phyloP scores from a whole-genome alignment of 331 rosid species.

The Malus hybrid region DNA sequence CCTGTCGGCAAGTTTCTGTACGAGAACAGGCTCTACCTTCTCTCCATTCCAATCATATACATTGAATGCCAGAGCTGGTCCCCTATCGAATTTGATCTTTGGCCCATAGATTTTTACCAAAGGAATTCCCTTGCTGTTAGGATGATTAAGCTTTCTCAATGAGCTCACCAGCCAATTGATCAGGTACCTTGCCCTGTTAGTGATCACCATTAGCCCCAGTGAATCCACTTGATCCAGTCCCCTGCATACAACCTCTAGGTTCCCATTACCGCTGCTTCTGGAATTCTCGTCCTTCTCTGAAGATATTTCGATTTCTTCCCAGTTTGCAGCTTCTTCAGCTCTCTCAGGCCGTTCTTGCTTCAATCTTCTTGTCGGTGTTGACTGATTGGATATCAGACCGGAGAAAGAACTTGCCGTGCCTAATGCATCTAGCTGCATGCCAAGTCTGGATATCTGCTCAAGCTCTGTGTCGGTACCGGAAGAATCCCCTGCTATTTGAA shows the following conservation, averaged over 20 bases:
- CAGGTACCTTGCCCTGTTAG: slow-evolving; percentile 64
- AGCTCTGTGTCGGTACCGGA: slow-evolving; percentile 41
- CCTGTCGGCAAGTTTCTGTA: slow-evolving; percentile 87
- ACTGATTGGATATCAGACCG: slow-evolving; percentile 38
- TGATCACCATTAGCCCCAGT: slow-evolving; percentile 42
- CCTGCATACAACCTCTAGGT: slow-evolving; percentile 42
- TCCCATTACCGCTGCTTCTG: slow-evolving; percentile 19
- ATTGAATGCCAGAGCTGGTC: slow-evolving; percentile 87
- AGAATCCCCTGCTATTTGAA: slow-evolving; percentile 37
- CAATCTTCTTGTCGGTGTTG: slow-evolving; percentile 8
- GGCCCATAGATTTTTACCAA: slow-evolving; percentile 78
- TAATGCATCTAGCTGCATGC: slow-evolving; percentile 24
- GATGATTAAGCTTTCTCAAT: slow-evolving; percentile 76
- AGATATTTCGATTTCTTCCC: slow-evolving; percentile 2
- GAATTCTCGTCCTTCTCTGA: slow-evolving; percentile 16
- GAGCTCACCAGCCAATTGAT: slow-evolving; percentile 84
- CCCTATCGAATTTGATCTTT: slow-evolving; percentile 69
- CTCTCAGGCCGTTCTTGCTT: slow-evolving; percentile 35
- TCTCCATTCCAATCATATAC: slow-evolving; percentile 91
- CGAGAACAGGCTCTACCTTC: slow-evolving; percentile 77
- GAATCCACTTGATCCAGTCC: slow-evolving; percentile 74
- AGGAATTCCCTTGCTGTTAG: slow-evolving; percentile 49
- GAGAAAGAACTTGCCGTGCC: slow-evolving; percentile 47
- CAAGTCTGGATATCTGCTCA: slow-evolving; percentile 27
- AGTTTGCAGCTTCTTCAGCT: slow-evolving; percentile 11